Conservation (phyloP, 2,329 filamentous ascomycete species). For the Monilinia fructigena region DNA sequence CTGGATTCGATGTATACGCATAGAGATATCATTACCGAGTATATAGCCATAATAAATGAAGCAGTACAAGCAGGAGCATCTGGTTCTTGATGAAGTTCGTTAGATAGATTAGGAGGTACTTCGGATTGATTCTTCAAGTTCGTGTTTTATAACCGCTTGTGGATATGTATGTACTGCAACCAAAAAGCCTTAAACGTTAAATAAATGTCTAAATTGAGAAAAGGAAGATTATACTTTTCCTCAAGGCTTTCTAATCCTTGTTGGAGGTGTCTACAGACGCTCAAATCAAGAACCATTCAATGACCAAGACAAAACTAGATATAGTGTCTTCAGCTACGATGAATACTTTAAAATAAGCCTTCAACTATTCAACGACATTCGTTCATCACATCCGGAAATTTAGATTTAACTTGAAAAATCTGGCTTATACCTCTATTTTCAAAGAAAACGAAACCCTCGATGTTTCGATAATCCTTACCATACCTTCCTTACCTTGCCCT, state of each 20-base stretch:
- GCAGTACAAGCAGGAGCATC: neutral
- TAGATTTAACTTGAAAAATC: neutral
- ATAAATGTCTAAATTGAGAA: neutral
- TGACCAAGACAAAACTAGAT: neutral
- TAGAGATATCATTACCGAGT: neutral
- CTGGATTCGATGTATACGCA: conserved; percentile 1
- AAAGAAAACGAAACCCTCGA: neutral
- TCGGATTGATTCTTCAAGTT: neutral
- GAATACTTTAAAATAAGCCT: conserved; percentile 13
- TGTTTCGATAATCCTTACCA: neutral
- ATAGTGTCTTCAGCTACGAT: conserved; percentile 13
- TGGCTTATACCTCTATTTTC: neutral
- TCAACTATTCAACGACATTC: conserved; percentile 12
- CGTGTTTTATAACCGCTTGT: neutral
- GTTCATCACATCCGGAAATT: conserved; percentile 10
- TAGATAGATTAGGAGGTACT: neutral
- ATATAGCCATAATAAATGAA: neutral
- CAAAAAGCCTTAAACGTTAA: conserved; percentile 1
- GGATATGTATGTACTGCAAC: neutral
- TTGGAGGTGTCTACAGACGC: neutral
- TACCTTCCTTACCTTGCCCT: no score
- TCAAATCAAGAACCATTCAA: conserved; percentile 8
- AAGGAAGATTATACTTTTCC: neutral
- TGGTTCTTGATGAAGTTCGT: neutral
- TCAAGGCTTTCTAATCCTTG: no score